Percentiles rank a stretch among this genome's conserved stretches.
These are phyloP conservation scores for Candida anutae DNA, from an alignment of 1,139 yeast species.

Conservation along the genomic window DNA sequence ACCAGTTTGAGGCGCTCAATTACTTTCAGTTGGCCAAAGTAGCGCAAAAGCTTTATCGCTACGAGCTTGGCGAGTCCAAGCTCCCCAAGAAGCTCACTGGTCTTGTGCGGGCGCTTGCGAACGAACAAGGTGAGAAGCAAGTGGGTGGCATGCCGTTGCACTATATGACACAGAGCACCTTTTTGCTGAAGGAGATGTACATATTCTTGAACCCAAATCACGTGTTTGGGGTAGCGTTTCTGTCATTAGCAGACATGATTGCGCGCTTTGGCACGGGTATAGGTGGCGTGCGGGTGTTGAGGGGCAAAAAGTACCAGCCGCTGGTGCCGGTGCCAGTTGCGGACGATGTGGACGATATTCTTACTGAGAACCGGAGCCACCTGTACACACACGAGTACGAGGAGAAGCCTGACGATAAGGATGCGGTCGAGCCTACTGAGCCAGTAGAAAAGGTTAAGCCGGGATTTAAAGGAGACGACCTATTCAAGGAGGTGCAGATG, in stretches of 20 bases:
- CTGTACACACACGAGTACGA: constrained; percentile 28
- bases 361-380: constrained; percentile 24
- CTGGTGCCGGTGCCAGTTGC: constrained; percentile 49
- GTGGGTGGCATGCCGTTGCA: constrained; percentile 24
- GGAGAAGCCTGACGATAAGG: constrained; percentile 10
- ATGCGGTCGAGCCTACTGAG: not conserved
- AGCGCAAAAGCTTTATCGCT: constrained; percentile 62
- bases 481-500: constrained; percentile 42
- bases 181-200: constrained; percentile 33
- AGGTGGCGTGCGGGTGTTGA: constrained; percentile 41
- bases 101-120: constrained; percentile 23
- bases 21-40: constrained; percentile 66
- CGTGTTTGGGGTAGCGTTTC: constrained; percentile 47
- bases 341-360: constrained; percentile 57
- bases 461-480: constrained; percentile 32
- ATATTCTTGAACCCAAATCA: constrained; percentile 42
- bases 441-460: not conserved
- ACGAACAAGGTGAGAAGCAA: constrained; percentile 34
- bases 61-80: constrained; percentile 73
- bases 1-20: constrained; percentile 52
- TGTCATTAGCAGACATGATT: constrained; percentile 52
- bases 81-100: constrained; percentile 41
- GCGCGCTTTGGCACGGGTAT: constrained; percentile 56
- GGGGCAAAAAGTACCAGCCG: constrained; percentile 52
- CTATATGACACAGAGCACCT: constrained; percentile 37